phyloP scores from a whole-genome alignment of 805 yeast species.

The Dipodascus geniculatus region DNA sequence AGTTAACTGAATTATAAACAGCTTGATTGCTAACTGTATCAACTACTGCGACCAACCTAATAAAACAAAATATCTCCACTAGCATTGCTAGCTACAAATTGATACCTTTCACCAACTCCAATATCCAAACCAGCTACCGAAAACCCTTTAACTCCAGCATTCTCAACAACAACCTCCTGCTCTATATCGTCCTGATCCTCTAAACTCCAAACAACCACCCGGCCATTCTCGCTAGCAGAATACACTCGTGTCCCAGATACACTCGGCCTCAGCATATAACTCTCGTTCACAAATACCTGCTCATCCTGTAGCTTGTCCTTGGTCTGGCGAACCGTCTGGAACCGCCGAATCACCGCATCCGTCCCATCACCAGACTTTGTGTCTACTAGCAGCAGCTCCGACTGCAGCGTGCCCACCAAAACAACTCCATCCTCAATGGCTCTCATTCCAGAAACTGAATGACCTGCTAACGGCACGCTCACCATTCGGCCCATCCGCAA shows the following conservation, averaged over 20 bases:
- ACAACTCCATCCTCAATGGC: not conserved
- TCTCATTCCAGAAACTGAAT: not conserved
- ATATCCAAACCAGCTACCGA: not conserved
- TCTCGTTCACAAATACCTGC: not conserved
- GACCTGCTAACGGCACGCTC: not conserved
- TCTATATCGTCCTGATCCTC: not conserved
- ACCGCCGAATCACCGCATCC: not conserved
- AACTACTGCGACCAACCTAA: too few species aligned
- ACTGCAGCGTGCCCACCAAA: not conserved
- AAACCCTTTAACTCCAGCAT: not conserved
- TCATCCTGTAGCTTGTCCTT: not conserved
- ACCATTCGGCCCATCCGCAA: conserved; percentile 17
- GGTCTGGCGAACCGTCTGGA: not conserved
- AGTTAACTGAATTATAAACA: too few species aligned
- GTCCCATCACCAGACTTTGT: not conserved
- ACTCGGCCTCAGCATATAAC: not conserved
- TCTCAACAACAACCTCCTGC: not conserved
- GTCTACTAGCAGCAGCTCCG: not conserved
- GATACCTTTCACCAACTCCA: not conserved
- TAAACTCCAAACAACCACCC: not conserved
- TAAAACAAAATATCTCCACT: not conserved
- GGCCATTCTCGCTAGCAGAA: not conserved
- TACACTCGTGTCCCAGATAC: not conserved
- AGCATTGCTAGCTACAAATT: not conserved
- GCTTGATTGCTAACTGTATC: too few species aligned